These are phyloP conservation scores for Fabrea salina DNA, from an alignment of 169 alveolate genomes.

Conservation along the genomic window DNA sequence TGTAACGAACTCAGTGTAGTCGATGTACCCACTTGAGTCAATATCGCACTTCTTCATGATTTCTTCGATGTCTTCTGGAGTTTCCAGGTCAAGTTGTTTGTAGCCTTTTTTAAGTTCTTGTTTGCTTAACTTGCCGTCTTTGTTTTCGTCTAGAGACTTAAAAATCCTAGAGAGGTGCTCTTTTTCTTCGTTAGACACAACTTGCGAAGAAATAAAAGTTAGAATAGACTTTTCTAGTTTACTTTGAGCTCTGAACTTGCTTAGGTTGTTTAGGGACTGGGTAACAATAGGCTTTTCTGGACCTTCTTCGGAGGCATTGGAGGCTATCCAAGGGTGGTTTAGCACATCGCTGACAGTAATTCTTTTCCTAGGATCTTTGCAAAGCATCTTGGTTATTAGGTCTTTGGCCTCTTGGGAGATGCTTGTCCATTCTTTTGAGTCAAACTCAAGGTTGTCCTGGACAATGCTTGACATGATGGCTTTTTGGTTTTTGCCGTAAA, in stretches of 20 bases:
- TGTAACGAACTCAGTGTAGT: conserved; percentile 37
- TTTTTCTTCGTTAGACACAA: conserved; percentile 34
- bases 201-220: conserved; percentile 36
- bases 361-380: conserved; percentile 82
- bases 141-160: conserved; percentile 39
- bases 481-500: conserved; percentile 40
- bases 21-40: conserved; percentile 43
- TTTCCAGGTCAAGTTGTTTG: not conserved
- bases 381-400: conserved; percentile 76
- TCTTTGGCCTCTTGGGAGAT: conserved; percentile 87
- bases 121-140: conserved; percentile 47
- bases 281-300: conserved; percentile 30
- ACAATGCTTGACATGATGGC: not conserved
- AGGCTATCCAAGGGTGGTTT: conserved; percentile 84
- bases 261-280: conserved; percentile 36
- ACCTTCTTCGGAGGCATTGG: conserved; percentile 16
- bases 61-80: conserved; percentile 27
- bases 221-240: conserved; percentile 42
- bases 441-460: not conserved
- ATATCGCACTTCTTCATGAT: conserved; percentile 34
- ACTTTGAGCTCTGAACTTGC: conserved; percentile 31
- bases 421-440: conserved; percentile 57
- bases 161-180: conserved; percentile 36
- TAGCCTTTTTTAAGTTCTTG: conserved; percentile 37
- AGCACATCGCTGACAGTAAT: conserved; percentile 80